These are phyloP conservation scores for Sordariomycetes sp. DNA, from an alignment of 2,329 filamentous ascomycete species.

Conservation along the genomic window DNA sequence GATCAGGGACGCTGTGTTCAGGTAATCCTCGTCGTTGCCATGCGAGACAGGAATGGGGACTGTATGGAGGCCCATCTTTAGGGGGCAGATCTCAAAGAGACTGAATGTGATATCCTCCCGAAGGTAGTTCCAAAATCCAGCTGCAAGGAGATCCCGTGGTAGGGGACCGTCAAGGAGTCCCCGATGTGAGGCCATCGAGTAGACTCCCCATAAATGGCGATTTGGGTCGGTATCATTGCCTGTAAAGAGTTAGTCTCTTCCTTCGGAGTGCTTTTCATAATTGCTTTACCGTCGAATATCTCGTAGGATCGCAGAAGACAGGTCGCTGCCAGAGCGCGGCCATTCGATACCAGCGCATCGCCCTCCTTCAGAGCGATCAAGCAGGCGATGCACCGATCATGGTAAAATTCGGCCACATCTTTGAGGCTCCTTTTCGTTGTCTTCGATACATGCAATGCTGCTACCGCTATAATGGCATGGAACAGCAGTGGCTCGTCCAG, in stretches of 20 bases:
- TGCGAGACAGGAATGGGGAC: conserved; percentile 6
- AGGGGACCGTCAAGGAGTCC: conserved; percentile 11
- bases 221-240: conserved; percentile 30
- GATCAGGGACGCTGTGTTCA: conserved; percentile 31
- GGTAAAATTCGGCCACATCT: conserved; percentile 26
- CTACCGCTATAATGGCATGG: conserved; percentile 32
- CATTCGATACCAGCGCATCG: conserved; percentile 19
- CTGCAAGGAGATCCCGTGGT: conserved; percentile 19
- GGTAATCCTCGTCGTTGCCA: conserved; percentile 13
- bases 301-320: conserved; percentile 39
- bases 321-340: conserved; percentile 32
- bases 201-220: conserved; percentile 34
- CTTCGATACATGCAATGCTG: conserved; percentile 28
- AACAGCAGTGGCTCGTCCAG: conserved; percentile 31
- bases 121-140: conserved; percentile 42
- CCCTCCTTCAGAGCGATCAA: conserved; percentile 25
- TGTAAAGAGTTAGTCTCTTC: conserved; percentile 2
- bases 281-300: conserved; percentile 29
- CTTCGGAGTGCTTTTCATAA: rapidly evolving
- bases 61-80: conserved; percentile 28
- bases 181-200: conserved; percentile 27
- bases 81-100: conserved; percentile 28
- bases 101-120: conserved; percentile 45
- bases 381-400: conserved; percentile 25
- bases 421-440: conserved; percentile 16